Conservation (phyloP, 1,284 basidiomycete genomes). For the Moesziomyces parantarcticus region DNA sequence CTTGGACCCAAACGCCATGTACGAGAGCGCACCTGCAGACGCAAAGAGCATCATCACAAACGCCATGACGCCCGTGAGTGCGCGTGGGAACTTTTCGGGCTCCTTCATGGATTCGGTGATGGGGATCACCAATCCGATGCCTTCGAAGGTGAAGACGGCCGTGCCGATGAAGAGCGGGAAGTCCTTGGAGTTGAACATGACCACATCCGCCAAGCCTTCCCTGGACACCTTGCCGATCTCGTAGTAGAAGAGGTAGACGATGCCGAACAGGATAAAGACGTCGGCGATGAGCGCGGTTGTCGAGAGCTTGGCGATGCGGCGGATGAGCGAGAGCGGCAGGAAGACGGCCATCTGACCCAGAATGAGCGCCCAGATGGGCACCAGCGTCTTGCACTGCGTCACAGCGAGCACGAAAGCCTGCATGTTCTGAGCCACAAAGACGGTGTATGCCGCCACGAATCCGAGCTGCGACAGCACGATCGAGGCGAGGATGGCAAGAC, state of each 20-base stretch:
- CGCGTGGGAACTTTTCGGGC: constrained; percentile 89
- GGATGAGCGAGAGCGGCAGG: constrained; percentile 66
- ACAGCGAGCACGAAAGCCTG: constrained; percentile 83
- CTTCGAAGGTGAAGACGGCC: constrained; percentile 98
- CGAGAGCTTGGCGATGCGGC: constrained; percentile 77
- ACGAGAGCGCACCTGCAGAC: constrained; percentile 87
- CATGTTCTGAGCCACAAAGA: constrained; percentile 94
- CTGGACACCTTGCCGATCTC: constrained; percentile 57
- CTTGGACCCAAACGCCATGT: constrained; percentile 86
- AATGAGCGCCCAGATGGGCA: constrained; percentile 84
- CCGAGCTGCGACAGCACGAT: constrained; percentile 89
- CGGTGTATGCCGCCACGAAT: constrained; percentile 89
- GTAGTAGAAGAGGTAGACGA: constrained; percentile 68
- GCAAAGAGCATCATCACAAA: constrained; percentile 83
- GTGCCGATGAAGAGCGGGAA: constrained; percentile 95
- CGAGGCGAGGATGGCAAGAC: constrained; percentile 85
- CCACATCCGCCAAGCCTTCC: constrained; percentile 74
- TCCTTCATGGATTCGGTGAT: constrained; percentile 94
- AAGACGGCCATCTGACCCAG: constrained; percentile 85
- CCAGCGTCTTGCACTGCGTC: constrained; percentile 78
- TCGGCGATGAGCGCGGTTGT: constrained; percentile 92
- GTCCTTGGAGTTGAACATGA: constrained; percentile 86
- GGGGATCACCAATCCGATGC: constrained; percentile 94
- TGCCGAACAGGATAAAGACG: constrained; percentile 90
- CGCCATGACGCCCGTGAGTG: constrained; percentile 89